Conservation (phyloP, 495 filamentous ascomycete species). For the Tirmania nivea region DNA sequence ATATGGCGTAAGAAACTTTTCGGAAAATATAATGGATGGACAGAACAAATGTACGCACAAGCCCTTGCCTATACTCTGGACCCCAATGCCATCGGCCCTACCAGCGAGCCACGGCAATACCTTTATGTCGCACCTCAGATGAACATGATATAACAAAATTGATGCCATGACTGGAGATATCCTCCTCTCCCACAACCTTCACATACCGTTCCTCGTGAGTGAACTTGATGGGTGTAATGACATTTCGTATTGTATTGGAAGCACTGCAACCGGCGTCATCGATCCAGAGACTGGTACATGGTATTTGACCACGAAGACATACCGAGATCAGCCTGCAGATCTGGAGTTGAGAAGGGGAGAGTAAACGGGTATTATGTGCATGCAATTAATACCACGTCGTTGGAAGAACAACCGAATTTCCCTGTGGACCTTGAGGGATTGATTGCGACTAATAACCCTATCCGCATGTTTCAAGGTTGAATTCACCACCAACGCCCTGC, state of each 20-base stretch:
- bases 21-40: slow-evolving; percentile 21
- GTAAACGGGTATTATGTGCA: slow-evolving; percentile 22
- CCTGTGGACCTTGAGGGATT: slow-evolving; percentile 23
- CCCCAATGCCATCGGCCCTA: slow-evolving; percentile 18
- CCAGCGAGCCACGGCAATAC: slow-evolving; percentile 14
- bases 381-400: slow-evolving; percentile 21
- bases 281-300: slow-evolving; percentile 26
- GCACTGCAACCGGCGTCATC: slow-evolving; percentile 27
- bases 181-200: slow-evolving; percentile 20
- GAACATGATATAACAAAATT: slow-evolving; percentile 25
- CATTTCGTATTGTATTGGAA: slow-evolving; percentile 25
- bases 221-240: slow-evolving; percentile 27
- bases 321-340: slow-evolving; percentile 21
- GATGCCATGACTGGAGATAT: slow-evolving; percentile 27
- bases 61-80: slow-evolving; percentile 28
- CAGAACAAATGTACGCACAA: slow-evolving; percentile 26
- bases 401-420: slow-evolving; percentile 21
- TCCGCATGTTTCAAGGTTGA: slow-evolving; percentile 23
- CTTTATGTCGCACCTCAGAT: slow-evolving; percentile 22
- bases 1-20: slow-evolving; percentile 23
- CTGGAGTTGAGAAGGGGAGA: slow-evolving; percentile 9
- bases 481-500: slow-evolving; percentile 24
- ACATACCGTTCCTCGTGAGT: slow-evolving; percentile 24
- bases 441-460: slow-evolving; percentile 23
- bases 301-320: slow-evolving; percentile 25